These are phyloP conservation scores for Alisma plantagoaquatica DNA, from an alignment of 106 monocot genomes.

Conservation along the genomic window DNA sequence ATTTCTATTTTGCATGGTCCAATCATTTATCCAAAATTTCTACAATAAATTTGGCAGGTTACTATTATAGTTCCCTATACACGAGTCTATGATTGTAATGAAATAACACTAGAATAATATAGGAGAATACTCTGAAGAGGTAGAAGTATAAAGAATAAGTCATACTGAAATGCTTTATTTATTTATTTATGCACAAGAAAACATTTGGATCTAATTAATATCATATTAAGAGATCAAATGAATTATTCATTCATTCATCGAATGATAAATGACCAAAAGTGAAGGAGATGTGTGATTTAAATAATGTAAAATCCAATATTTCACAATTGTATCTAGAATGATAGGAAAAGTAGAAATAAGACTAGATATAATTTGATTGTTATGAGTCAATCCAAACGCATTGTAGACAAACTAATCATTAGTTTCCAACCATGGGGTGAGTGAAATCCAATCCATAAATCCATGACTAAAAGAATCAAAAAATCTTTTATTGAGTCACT, in stretches of 20 bases:
- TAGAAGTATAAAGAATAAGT: not conserved
- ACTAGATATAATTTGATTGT: constrained; percentile 8
- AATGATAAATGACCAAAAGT: constrained; percentile 1
- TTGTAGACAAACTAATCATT: not conserved
- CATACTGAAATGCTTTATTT: not conserved
- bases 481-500: not conserved
- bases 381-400: constrained; percentile 11
- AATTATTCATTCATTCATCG: not conserved
- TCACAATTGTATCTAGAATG: constrained; percentile 8
- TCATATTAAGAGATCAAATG: not conserved
- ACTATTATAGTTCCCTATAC: too few species aligned
- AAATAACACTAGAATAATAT: too few species aligned
- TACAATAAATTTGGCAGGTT: too few species aligned
- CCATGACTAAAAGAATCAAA: constrained; percentile 6
- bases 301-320: constrained; percentile 13
- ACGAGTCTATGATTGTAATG: too few species aligned
- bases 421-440: constrained; percentile 5
- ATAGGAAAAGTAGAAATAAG: constrained; percentile 7
- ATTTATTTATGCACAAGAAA: not conserved
- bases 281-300: constrained; percentile 8
- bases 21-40: too few species aligned
- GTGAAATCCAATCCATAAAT: constrained; percentile 8
- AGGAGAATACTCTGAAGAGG: not conserved
- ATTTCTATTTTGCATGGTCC: too few species aligned
- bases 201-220: not conserved